Evolutionary conservation across 202 grass and related monocot genomes (phyloP), one percentile per base, ranked within the genome.

Genomic region (Panicum hallii): DNA sequence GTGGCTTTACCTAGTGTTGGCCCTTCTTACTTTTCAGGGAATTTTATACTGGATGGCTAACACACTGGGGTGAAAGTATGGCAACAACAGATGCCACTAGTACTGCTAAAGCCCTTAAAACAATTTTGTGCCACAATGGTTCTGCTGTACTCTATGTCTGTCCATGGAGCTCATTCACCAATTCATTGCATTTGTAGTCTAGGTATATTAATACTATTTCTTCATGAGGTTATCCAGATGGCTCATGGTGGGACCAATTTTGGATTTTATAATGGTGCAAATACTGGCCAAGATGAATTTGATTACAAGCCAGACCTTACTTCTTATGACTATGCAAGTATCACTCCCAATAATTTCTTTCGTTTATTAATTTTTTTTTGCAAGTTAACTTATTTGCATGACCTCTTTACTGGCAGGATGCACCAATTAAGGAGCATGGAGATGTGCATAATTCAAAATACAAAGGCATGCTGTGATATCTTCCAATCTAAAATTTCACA

Each of bases 201-300:
- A 72, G 22, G 75, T 67, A n/a, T 40, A 79, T 63, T 79, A 55
- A 50, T 85, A 74, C 8, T 82, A 7, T 81, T 80, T 82, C 54
- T 57, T 87, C 47, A 72, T 65, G 68, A 80, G 56, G 63, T 89
- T 93, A 47, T 87, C 65, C 83, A 99, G 96, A 99, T 99, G 96
- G 93, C 96, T 78, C 96, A 99, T 91, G 93, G 96, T 83, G 96
- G 96, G 83, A 99, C 93, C 14, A 99, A 99, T 86, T 99, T 99
- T 89, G 91, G 91, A 70, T 94, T 95, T 89, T 88, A 94, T 65
- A 99, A 40, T 95, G 96, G 96, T 87, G 96, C 96, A 84, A 99
- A 99, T 89, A 99, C 96, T 84, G 96, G 89, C 77, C 88, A 94
- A 86, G 87, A 84, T 84, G 96, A 95, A 90, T 92, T 76, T 60